Evolutionary conservation across 2,329 filamentous ascomycete species (phyloP).

Genomic region (Apiospora malaysiana): DNA sequence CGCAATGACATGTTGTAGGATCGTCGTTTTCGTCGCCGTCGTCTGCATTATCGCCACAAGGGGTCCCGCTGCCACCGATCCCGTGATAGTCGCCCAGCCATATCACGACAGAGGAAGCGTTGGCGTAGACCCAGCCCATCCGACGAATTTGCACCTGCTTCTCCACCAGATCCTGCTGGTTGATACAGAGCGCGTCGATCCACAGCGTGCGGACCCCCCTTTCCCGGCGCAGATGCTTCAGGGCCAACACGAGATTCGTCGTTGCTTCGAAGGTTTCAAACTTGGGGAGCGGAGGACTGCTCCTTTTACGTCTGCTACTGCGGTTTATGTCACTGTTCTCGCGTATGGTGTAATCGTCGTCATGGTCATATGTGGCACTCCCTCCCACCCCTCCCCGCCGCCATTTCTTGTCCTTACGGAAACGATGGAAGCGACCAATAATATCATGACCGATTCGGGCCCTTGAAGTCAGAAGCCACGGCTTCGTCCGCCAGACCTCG

Average conservation of each 20-base stretch:
- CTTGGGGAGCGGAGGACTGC: neutral
- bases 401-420: neutral
- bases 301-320: too few species aligned
- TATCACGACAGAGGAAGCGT: neutral
- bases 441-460: neutral
- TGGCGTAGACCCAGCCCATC: neutral
- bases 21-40: neutral
- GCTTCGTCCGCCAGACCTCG: neutral
- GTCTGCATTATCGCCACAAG: neutral
- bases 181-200: conserved; percentile 12
- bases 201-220: neutral
- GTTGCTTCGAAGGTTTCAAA: neutral
- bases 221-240: neutral
- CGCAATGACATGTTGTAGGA: neutral
- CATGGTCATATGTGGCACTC: too few species aligned
- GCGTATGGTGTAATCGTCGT: neutral
- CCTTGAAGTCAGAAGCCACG: neutral
- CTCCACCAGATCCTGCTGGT: neutral
- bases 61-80: neutral
- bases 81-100: neutral
- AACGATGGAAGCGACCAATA: neutral
- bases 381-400: neutral
- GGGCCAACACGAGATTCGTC: neutral
- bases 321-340: neutral
- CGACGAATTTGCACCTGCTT: neutral